A percentile compares a stretch with the other conserved stretches of the same genome.
Evolutionary conservation across 768 basidiomycete species (phyloP).

Genomic region (Baorangia bicolor): DNA sequence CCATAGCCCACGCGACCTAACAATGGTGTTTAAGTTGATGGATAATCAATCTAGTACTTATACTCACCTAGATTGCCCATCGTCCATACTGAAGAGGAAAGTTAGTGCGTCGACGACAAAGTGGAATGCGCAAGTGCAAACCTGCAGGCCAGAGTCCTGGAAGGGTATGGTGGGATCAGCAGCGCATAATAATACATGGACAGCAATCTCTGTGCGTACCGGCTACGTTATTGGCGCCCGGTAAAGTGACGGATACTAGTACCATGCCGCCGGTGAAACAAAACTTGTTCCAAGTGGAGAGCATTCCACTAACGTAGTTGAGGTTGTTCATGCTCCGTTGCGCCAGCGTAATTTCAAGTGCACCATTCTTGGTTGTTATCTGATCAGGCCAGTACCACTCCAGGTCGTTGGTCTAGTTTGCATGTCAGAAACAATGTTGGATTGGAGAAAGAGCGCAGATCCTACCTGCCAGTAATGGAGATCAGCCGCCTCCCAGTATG

Average conservation of each 20-base stretch:
- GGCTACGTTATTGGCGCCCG: constrained; percentile 58
- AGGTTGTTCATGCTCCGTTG: constrained; percentile 67
- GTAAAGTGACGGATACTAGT: constrained; percentile 64
- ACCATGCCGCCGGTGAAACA: constrained; percentile 90
- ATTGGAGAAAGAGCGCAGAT: neutral
- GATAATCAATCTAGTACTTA: neutral
- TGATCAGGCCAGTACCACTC: constrained; percentile 91
- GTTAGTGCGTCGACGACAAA: constrained; percentile 12
- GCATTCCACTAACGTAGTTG: constrained; percentile 69
- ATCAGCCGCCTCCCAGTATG: constrained; percentile 85
- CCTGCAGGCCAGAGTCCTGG: constrained; percentile 72
- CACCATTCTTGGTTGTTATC: constrained; percentile 70
- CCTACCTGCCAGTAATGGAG: constrained; percentile 74
- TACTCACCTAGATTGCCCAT: constrained; percentile 72
- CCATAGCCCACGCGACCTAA: constrained; percentile 84
- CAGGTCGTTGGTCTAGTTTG: constrained; percentile 59
- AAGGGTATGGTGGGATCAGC: neutral
- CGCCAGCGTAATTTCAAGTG: constrained; percentile 71
- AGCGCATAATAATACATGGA: neutral
- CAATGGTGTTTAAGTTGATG: neutral
- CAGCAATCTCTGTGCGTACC: constrained; percentile 26
- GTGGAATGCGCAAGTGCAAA: constrained; percentile 5
- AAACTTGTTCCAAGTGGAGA: constrained; percentile 84
- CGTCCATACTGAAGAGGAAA: constrained; percentile 49
- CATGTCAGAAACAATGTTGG: neutral